Base-by-base conservation (phyloP, 495 filamentous ascomycete genomes). In the Acidiella bohemica region DNA sequence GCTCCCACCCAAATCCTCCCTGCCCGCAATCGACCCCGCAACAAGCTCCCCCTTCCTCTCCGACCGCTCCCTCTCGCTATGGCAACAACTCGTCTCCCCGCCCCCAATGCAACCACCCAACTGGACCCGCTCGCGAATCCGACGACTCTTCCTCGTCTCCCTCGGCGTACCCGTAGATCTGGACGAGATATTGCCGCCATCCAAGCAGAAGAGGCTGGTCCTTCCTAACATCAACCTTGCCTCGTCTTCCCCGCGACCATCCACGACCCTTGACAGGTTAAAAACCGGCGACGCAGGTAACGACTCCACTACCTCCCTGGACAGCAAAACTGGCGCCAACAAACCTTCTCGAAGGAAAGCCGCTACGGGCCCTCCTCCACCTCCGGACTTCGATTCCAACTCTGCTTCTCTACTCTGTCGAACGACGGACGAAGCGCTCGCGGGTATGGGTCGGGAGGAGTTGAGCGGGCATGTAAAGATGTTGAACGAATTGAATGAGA, bases 121-220 rank as follows among this genome's bases (percentile, higher is more conserved):
- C 60, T 99, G 90, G 90, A 85, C 93, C 44, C 84, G 92, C 41
- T 93, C 84, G 34, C 85, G 88, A 36, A 96, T 95, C 54, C 82
- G 90, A 38, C 81, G 90, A 8, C 73, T 96, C 27, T 99, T 99
- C 60, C 75, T 99, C 24, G 90, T 99, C 27, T 93, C 84, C 9
- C 72, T 99, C 3, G 90, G 90, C 12, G 90, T 99, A 1, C 90
- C 90, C 4, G 80, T 99, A 33, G 90, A 99, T 50, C 70, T 99
- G 2, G 90, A 99, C 59, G 90, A 96, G 63, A 95, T 96, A 44
- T 72, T 96, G 14, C 90, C 90, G 2, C 83, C 87, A 2, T 88
- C 83, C 25, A 95, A 94, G 61, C 92, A 96, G 56, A 96, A 96
- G 70, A 94, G 96, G 53, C 78, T 99, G 18, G 70, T 99, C 14